Evolutionary conservation across 2,329 filamentous ascomycete genomes (phyloP).

Genomic region (Pseudocercospora eumusae): DNA sequence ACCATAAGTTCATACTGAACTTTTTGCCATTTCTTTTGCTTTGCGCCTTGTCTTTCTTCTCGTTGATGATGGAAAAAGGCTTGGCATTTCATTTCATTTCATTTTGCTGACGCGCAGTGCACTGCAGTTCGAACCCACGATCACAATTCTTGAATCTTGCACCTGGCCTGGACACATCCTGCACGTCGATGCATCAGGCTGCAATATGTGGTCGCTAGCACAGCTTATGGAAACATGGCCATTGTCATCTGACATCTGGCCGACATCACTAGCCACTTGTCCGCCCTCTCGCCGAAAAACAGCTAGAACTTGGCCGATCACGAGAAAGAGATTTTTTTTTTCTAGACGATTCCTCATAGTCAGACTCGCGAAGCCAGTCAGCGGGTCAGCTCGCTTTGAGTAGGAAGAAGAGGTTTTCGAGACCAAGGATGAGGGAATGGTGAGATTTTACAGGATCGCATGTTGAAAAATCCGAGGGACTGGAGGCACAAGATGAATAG

Average conservation of each 20-base stretch:
- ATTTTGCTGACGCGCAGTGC: neutral
- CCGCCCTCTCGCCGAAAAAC: no score
- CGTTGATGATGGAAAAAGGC: neutral
- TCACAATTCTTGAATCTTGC: no score
- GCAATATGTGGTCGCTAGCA: neutral
- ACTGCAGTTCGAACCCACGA: neutral
- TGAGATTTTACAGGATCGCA: no score
- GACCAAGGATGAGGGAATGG: constrained; percentile 31
- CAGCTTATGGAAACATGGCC: neutral
- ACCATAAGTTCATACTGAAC: constrained; percentile 19
- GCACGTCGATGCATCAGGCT: neutral
- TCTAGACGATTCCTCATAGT: neutral
- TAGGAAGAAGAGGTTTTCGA: constrained; percentile 44
- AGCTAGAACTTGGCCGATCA: constrained; percentile 56
- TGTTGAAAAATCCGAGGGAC: constrained; percentile 49
- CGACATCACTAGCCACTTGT: neutral
- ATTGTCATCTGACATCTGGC: neutral
- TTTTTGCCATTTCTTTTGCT: constrained; percentile 23
- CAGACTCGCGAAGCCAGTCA: constrained; percentile 52
- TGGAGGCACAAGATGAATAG: neutral
- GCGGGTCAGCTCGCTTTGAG: constrained; percentile 47
- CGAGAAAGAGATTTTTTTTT: constrained; percentile 1
- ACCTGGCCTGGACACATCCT: no score
- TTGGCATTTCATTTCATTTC: neutral
- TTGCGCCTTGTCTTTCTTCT: no score